phyloP scores from a whole-genome alignment of 345 rosid species.

The Dovyalis caffra region DNA sequence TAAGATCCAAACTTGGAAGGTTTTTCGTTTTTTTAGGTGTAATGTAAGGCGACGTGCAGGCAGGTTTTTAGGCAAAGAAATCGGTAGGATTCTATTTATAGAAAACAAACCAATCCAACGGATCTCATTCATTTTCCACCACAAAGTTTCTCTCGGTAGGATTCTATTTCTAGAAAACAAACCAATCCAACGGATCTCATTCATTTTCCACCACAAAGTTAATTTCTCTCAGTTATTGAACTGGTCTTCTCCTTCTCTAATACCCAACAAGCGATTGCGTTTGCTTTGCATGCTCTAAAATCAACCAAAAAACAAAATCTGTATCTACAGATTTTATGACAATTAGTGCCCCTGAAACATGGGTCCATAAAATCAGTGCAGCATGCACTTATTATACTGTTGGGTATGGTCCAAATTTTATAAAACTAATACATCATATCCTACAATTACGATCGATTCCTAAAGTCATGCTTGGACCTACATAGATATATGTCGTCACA shows the following conservation, averaged over 20 bases:
- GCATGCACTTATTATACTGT: neutral
- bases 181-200: neutral
- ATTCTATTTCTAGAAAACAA: neutral
- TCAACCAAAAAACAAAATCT: too few species aligned
- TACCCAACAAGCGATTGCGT: neutral
- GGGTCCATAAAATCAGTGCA: slow-evolving; percentile 9
- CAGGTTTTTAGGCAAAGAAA: neutral
- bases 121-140: neutral
- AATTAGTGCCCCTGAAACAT: neutral
- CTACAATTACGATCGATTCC: too few species aligned
- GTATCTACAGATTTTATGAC: too few species aligned
- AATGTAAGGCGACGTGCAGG: neutral
- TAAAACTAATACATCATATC: too few species aligned
- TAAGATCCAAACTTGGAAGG: too few species aligned
- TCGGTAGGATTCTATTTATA: neutral
- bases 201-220: neutral
- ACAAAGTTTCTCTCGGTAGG: neutral
- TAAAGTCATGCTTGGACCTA: too few species aligned
- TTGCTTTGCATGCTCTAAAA: neutral
- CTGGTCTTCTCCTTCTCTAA: neutral
- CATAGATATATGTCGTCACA: too few species aligned
- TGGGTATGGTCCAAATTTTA: neutral
- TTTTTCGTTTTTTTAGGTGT: too few species aligned
- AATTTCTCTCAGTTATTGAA: neutral
- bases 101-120: neutral